Evolutionary conservation across 495 filamentous ascomycete genomes (phyloP).

Genomic region (Xylaria grammica): DNA sequence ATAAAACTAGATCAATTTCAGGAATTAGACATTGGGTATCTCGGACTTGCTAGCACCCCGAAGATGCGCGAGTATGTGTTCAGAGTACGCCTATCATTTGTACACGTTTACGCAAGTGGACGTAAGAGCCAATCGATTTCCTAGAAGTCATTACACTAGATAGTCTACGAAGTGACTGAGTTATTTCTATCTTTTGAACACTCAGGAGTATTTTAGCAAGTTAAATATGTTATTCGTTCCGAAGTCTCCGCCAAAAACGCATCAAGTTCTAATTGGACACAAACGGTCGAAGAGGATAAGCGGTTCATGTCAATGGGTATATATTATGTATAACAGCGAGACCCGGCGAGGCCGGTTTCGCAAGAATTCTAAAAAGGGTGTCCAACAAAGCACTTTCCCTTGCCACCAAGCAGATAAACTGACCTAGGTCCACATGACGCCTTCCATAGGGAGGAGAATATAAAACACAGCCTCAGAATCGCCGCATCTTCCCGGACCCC

Average conservation of each 20-base stretch:
- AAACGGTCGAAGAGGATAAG: background rate
- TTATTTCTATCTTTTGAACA: too few species aligned
- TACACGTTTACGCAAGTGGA: background rate
- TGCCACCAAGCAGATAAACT: background rate
- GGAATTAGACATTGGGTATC: background rate
- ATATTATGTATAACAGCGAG: constrained; percentile 39
- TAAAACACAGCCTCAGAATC: background rate
- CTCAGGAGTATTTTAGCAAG: too few species aligned
- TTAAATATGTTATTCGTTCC: too few species aligned
- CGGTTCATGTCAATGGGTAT: constrained; percentile 35
- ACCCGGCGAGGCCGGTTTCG: constrained; percentile 25
- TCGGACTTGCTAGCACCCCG: background rate
- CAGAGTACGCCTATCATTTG: background rate
- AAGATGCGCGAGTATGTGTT: background rate
- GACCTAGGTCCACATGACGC: background rate
- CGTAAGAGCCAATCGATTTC: background rate
- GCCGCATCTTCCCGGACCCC: constrained; percentile 8
- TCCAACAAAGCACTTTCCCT: constrained; percentile 14
- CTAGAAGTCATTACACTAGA: background rate
- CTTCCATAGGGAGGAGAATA: background rate
- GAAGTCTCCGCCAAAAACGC: too few species aligned
- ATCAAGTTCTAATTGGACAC: too few species aligned
- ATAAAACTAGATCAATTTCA: background rate
- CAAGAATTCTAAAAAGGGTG: constrained; percentile 22
- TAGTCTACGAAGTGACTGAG: too few species aligned